A percentile compares a stretch with the other conserved stretches of the same genome.
Evolutionary conservation across 2,329 filamentous ascomycete genomes (phyloP).

Genomic region (Phaeosphaeriaceae sp.): DNA sequence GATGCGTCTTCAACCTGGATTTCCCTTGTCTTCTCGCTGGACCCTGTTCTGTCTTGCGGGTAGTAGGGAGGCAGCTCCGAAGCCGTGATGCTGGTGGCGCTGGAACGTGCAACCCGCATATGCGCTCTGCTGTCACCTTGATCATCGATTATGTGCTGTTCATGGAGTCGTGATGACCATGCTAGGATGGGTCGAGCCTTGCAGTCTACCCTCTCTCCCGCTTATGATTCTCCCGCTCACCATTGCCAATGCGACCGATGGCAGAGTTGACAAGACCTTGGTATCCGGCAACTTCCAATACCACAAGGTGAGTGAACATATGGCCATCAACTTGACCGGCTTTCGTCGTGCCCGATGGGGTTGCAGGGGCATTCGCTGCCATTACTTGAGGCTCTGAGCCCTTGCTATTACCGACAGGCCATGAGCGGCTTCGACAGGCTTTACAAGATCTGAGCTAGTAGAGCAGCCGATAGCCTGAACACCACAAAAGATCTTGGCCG

Average conservation of each 20-base stretch:
- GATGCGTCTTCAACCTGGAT: slow-evolving; percentile 32
- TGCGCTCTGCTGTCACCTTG: slow-evolving; percentile 7
- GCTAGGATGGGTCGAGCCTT: slow-evolving; percentile 1
- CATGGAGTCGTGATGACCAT: not conserved
- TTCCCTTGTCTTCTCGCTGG: slow-evolving; percentile 21
- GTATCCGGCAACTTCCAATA: too few species aligned
- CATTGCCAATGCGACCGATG: not conserved
- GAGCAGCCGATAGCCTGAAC: slow-evolving; percentile 8
- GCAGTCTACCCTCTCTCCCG: not conserved
- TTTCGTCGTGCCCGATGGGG: not conserved
- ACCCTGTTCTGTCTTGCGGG: slow-evolving; percentile 30
- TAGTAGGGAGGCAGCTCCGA: slow-evolving; percentile 33
- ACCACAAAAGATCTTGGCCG: not conserved
- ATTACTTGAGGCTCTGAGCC: not conserved
- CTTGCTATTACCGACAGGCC: not conserved
- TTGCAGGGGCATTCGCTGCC: not conserved
- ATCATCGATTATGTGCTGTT: slow-evolving; percentile 1
- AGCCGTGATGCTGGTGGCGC: slow-evolving; percentile 13
- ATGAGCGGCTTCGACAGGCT: not conserved
- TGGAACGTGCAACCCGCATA: slow-evolving; percentile 18
- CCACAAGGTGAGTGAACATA: too few species aligned
- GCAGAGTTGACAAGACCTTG: not conserved
- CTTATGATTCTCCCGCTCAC: not conserved
- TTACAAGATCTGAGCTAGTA: slow-evolving; percentile 6
- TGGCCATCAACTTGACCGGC: not conserved